Evolutionary conservation across 345 rosid genomes (phyloP), one percentile per base, ranked within the genome.

Genomic region (Populus tremula): DNA sequence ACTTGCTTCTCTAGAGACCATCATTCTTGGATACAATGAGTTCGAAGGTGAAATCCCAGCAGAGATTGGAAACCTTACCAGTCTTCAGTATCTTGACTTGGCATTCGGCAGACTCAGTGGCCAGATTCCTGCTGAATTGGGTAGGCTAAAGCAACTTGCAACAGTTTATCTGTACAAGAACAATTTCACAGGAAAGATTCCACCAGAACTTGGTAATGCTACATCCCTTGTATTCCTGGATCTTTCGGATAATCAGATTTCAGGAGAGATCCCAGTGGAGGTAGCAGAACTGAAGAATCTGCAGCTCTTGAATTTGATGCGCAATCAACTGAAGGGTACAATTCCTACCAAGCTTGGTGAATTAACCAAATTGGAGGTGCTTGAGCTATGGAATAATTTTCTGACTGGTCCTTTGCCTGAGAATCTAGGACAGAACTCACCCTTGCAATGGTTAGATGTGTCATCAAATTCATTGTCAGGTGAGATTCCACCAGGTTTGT

Each of bases 301-400:
- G 64, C 87, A 86, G 87, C 96, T 93, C 71, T 83, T 95, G 79
- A 95, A 93, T 85, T 82, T 95, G 72, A 93, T 93, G 98, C 80
- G 94, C 85, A 95, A 95, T 76, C 82, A 72, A 76, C 87, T 95
- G 53, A 82, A 92, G 10, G 98, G 99, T 67, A 75, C 87, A 4
- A 87, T 92, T 74, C 96, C 98, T 16, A 79, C 81, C 0, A 82
- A 77, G 20, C 82, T 96, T 12, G 94, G 88, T 53, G 79, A 76
- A 33, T 79, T 96, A 78, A 67, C 85, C 8, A 81, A 92, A 76
- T 71, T 96, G 67, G 75, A 86, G 80, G 90, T 81, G 67, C 90
- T 96, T 39, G 91, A 91, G 89, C 92, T 96, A 49, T 93, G 99
- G 99, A 93, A 93, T 88, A 93, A 96, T 80, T 92, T 97, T 1